Base-by-base conservation (phyloP, 805 yeast genomes). In the Yarrowia deformans region DNA sequence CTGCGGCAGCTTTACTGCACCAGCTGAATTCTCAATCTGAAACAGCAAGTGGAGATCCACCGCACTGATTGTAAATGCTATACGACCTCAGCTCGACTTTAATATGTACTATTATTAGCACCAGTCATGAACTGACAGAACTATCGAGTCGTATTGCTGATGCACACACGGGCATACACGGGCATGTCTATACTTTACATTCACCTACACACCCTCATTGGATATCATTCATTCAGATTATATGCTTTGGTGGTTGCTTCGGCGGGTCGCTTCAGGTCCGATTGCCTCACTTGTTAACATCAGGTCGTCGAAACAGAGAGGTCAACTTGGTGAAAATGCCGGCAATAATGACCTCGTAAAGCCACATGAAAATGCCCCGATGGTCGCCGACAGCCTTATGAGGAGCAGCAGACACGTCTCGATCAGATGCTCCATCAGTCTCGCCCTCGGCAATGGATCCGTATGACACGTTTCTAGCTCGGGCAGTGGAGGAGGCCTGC, bases 351-450 rank as follows among this genome's bases (percentile, higher is more conserved):
- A 56, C 64, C 49, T 56, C 64, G 49, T 56, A 56, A 13, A 56
- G 29, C 64, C 64, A 56, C 32, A 32, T 49, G n/a, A 56, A 42
- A 40, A 56, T 42, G 49, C 64, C 39, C 12, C 64, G 64, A 29
- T 42, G 49, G 12, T 42, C 43, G 37, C 48, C 29, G 16, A 40
- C 43, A 16, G 42, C n/a, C 29, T 42, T 50, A 8, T 6, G 56
- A 29, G 8, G 40, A 10, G 2, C 29, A 23, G 29, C 29, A 23
- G 52, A 13, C n/a, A 10, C 37, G 35, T 46, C 34, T 23, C 34
- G n/a, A 8, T 23, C 37, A 18, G 54, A 29, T 2, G 4, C 43
- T 0, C 13, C n/a, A 12, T 37, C 43, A 6, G 43, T 3, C 32
- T 52, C 43, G n/a, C 10, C 10, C 49, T 42, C 50, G 39, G 34